A percentile compares a stretch with the other conserved stretches of the same genome.
Evolutionary conservation across 164 flowering plant species (phyloP).

Genomic region (Tetrastigma voinierianum): DNA sequence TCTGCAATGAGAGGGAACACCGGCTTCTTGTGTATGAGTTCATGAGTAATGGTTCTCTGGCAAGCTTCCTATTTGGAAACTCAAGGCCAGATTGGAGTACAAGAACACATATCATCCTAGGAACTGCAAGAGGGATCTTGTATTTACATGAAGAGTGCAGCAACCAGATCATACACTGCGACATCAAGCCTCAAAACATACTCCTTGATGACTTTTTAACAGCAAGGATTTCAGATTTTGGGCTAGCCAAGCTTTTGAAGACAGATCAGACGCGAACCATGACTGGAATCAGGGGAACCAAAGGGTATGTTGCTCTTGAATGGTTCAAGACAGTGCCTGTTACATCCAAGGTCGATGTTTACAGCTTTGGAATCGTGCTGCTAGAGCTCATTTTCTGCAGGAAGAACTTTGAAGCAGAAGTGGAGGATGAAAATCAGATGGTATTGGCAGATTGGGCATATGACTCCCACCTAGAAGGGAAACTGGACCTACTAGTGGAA

Average conservation of each 20-base stretch:
- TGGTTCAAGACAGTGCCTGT: constrained; percentile 24
- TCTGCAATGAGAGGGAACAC: constrained; percentile 25
- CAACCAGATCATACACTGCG: constrained; percentile 26
- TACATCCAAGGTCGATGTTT: constrained; percentile 23
- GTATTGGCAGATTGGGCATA: constrained; percentile 11
- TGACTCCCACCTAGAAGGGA: constrained; percentile 7
- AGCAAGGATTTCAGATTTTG: constrained; percentile 19
- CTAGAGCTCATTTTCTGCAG: constrained; percentile 28
- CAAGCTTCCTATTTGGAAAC: constrained; percentile 12
- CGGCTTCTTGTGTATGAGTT: constrained; percentile 22
- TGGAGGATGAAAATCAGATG: background rate
- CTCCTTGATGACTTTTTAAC: constrained; percentile 15
- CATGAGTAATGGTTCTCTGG: constrained; percentile 20
- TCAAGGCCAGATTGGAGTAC: constrained; percentile 17
- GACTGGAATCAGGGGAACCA: constrained; percentile 22
- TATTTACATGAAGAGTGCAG: constrained; percentile 29
- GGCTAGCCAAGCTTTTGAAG: constrained; percentile 17
- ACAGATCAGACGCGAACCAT: constrained; percentile 16
- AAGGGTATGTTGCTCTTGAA: constrained; percentile 24
- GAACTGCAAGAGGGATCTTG: constrained; percentile 15
- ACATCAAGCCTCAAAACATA: constrained; percentile 25
- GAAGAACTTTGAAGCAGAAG: constrained; percentile 10
- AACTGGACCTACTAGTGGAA: background rate
- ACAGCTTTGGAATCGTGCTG: constrained; percentile 28
- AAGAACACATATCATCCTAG: constrained; percentile 7